Evolutionary conservation across 1,139 yeast species (phyloP), one percentile per base, ranked within the genome.

Genomic region (Scheffersomyces cryptocercus): DNA sequence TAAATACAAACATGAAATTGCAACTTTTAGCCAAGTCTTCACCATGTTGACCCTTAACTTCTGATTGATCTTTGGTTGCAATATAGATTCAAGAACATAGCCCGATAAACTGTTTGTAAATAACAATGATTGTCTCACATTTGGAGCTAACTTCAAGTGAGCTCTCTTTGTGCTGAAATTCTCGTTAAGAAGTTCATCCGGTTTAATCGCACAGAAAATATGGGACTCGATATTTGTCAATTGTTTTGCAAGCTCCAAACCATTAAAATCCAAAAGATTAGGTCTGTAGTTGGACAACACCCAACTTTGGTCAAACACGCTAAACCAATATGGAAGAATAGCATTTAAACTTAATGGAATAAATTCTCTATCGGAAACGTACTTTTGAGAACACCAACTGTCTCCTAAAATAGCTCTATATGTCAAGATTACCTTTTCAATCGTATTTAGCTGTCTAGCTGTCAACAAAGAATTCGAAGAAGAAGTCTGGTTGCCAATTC

Each of bases 231-330:
- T 79, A 32, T 88, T 67, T 0, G 97, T 88, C 47, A 91, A 70
- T 59, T 90, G 97, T 56, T 85, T 85, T 2, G 97, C 97, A 38
- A 88, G 68, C 55, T 89, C 97, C 48, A 84, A 69, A 0, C 95
- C 85, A 58, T 88, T 89, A 54, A 85, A 77, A 50, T 87, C 93
- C 24, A 84, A 67, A 32, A 86, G 61, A 54, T 79, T 77, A 34
- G 85, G 78, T 46, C 77, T 58, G 49, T 73, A 73, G 50, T 69
- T 73, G 0, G 78, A 67, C 40, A 75, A 62, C 0, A 70, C 75
- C 78, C 79, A 73, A 45, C 66, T 69, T 52, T 73, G 77, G 38
- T 73, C 77, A 52, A 77, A 68, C 5, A 73, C 55, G 11, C 48
- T 48, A 47, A 54, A 71, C 76, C 78, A 74, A 32, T 61, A 69